Conservation (phyloP, 1,284 basidiomycete species). For the Moesziomyces globuligerus region DNA sequence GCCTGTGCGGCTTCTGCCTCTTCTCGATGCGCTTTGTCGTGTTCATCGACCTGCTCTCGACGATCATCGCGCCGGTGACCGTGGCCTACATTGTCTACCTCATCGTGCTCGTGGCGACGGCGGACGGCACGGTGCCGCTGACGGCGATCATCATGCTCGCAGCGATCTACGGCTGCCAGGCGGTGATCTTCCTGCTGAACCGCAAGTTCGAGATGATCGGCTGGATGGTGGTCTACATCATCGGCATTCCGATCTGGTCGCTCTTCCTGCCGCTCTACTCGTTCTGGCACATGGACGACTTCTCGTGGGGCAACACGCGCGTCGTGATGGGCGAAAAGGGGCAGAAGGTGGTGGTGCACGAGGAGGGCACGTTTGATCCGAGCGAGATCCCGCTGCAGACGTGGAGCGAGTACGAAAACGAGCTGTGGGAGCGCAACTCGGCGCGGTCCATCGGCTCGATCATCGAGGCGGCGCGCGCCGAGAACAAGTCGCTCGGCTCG, state of each 20-base stretch:
- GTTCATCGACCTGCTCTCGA: slow-evolving; percentile 85
- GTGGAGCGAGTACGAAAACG: slow-evolving; percentile 80
- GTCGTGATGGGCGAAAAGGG: slow-evolving; percentile 92
- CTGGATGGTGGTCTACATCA: slow-evolving; percentile 65
- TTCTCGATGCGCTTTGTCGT: slow-evolving; percentile 98
- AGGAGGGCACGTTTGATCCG: slow-evolving; percentile 94
- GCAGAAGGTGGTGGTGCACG: slow-evolving; percentile 84
- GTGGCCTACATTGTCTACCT: slow-evolving; percentile 77
- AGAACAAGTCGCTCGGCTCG: slow-evolving; percentile 52
- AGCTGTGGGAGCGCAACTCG: slow-evolving; percentile 58
- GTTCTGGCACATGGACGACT: slow-evolving; percentile 99
- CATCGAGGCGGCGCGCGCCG: slow-evolving; percentile 52
- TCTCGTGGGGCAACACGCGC: slow-evolving; percentile 92
- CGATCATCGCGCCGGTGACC: slow-evolving; percentile 87
- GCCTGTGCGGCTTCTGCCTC: slow-evolving; percentile 90
- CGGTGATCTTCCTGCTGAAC: slow-evolving; percentile 67
- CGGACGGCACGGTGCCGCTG: slow-evolving; percentile 54
- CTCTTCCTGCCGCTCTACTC: slow-evolving; percentile 94
- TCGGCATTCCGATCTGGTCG: slow-evolving; percentile 89
- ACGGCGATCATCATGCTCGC: slow-evolving; percentile 89
- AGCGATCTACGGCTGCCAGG: slow-evolving; percentile 82
- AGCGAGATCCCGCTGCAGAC: slow-evolving; percentile 96
- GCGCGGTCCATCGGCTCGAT: slow-evolving; percentile 54
- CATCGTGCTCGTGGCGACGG: slow-evolving; percentile 58
- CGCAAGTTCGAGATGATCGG: slow-evolving; percentile 67